Percentiles rank a stretch among this genome's conserved stretches.
Conservation (phyloP, 148 eudicot genomes). For the Diospyros lotus region DNA sequence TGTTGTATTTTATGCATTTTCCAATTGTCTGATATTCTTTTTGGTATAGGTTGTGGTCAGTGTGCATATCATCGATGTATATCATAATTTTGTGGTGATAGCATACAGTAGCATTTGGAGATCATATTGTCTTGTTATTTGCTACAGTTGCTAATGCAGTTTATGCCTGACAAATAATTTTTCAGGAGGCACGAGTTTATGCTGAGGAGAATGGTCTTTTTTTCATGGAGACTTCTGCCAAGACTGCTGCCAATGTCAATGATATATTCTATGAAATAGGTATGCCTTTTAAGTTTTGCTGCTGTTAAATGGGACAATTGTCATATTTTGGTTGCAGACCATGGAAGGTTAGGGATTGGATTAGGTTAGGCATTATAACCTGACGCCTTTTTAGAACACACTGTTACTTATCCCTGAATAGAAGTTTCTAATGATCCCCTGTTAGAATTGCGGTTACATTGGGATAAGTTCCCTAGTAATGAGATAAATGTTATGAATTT, state of each 20-base stretch:
- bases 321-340: not conserved
- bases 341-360: not conserved
- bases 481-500: no score
- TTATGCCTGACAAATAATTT: not conserved
- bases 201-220: slow-evolving; percentile 91
- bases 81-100: no score
- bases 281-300: slow-evolving; percentile 16
- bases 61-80: no score
- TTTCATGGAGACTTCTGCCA: slow-evolving; percentile 91
- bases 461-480: no score
- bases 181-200: slow-evolving; percentile 79
- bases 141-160: not conserved
- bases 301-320: not conserved
- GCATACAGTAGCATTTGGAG: not conserved
- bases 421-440: no score
- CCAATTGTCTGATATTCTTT: no score
- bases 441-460: no score
- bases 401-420: no score
- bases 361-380: not conserved
- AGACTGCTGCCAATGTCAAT: slow-evolving; percentile 84
- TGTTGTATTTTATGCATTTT: no score
- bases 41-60: no score
- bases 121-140: not conserved
- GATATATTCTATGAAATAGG: slow-evolving; percentile 89
- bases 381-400: no score